Base-by-base conservation (phyloP, 2,329 filamentous ascomycete species). In the Aureobasidium pullulans region DNA sequence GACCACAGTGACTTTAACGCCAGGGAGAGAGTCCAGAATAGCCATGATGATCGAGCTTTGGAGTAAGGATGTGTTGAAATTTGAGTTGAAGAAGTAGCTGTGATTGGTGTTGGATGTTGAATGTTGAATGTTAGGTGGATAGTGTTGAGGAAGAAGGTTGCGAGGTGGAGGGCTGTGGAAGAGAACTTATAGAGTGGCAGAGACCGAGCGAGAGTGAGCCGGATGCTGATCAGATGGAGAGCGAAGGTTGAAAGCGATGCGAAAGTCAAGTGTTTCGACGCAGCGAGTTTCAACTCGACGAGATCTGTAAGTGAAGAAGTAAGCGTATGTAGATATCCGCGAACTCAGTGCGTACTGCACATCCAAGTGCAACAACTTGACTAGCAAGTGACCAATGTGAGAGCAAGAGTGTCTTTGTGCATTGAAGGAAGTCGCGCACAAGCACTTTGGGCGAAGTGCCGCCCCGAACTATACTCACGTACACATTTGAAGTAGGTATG, bases 1-100 rank as follows among this genome's bases (percentile, higher is more conserved):
- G 1, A 16, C 28, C 16, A 69, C 58, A 31, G 37, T 59, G 19
- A 67, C 58, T 10, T 65, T 62, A 11, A 68, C 40, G 2, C 64
- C 65, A 19, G 64, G 63, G 4, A 66, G 7, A 2, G 32, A 40
- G 9, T 63, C 58, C 23, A 62, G 49, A 15, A 65, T 43, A 19
- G 61, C 65, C 66, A 68, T 68, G 46, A 32, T 54, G 49, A 54
- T 9, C 8, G 7, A 28, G 3, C 9, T 3, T 2, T 13, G 6
- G n/a, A 37, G 40, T 5, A 23, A 31, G 2, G 7, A 2, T 5
- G 28, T 37, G 13, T 28, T 8, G 31, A 29, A 13, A 8, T n/a
- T 13, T 10, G 16, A 36, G 9, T 28, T 4, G 4, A 7, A 32
- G 39, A 15, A 29, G 16, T 28, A 50, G 34, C 34, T 9, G 39